A percentile compares a stretch with the other conserved stretches of the same genome.
Evolutionary conservation across 2,329 filamentous ascomycete species (phyloP).

Genomic region (Microdochium trichocladiopsis): DNA sequence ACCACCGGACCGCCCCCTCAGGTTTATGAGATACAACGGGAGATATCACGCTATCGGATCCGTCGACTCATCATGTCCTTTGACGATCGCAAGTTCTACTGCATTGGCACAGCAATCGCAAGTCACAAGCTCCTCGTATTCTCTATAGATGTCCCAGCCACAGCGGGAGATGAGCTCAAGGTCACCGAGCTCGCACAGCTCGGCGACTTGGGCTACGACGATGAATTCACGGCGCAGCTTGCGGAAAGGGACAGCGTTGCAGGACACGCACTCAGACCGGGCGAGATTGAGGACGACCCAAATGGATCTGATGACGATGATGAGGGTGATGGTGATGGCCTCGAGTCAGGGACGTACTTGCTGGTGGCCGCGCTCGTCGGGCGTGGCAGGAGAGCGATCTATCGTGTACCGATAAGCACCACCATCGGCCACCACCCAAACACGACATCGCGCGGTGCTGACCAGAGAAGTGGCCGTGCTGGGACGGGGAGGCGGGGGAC

Average conservation of each 20-base stretch:
- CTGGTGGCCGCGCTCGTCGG: conserved; percentile 14
- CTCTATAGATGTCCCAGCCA: conserved; percentile 10
- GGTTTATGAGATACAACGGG: conserved; percentile 5
- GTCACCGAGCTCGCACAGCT: conserved; percentile 8
- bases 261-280: background rate
- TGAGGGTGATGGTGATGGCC: conserved; percentile 1
- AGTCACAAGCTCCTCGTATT: conserved; percentile 14
- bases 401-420: conserved; percentile 2
- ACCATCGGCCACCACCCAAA: background rate
- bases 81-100: conserved; percentile 12
- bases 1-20: background rate
- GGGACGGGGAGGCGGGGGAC: background rate
- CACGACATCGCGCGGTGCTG: background rate
- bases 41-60: conserved; percentile 18
- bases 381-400: conserved; percentile 13
- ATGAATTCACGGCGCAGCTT: conserved; percentile 10
- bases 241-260: background rate
- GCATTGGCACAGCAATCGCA: conserved; percentile 11
- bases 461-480: background rate
- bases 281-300: background rate
- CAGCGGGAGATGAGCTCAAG: background rate
- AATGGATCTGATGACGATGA: background rate
- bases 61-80: conserved; percentile 14
- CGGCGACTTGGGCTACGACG: conserved; percentile 7
- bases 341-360: conserved; percentile 4